Evolutionary conservation across 805 yeast species (phyloP).

Genomic region (Saccharomyces eubayanus): DNA sequence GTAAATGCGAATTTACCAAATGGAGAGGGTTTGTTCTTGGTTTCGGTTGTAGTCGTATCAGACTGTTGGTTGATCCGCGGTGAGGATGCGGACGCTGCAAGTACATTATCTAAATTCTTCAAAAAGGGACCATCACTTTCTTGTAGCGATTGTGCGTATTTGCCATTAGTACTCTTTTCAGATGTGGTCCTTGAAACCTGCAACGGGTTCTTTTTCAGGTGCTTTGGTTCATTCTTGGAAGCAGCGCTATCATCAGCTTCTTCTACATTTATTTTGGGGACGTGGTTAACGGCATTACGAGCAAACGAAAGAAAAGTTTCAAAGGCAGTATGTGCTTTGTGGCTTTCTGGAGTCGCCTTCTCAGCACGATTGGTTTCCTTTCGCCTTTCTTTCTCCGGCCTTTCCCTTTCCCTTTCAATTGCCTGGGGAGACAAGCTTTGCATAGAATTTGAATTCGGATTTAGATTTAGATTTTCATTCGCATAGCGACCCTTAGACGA

Average conservation of each 20-base stretch:
- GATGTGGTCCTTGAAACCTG: background rate
- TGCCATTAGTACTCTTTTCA: background rate
- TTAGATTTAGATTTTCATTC: background rate
- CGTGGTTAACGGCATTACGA: constrained; percentile 37
- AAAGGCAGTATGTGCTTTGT: constrained; percentile 30
- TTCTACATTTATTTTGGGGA: constrained; percentile 13
- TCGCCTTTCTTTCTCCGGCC: background rate
- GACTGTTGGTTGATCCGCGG: background rate
- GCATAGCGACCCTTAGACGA: background rate
- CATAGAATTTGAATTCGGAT: background rate
- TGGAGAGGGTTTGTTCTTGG: background rate
- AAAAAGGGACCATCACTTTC: background rate
- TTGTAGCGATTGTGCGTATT: background rate
- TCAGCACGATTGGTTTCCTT: background rate
- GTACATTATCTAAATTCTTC: background rate
- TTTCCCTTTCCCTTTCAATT: background rate
- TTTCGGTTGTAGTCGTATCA: background rate
- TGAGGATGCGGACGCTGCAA: background rate
- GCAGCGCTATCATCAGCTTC: constrained; percentile 1
- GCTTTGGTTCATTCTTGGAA: background rate
- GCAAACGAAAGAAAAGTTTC: constrained; percentile 42
- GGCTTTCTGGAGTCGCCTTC: background rate
- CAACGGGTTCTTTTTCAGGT: background rate
- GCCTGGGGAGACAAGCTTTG: background rate
- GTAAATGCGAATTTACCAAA: background rate